phyloP scores from a whole-genome alignment of 805 yeast species.

The Schizosaccharomyces lindneri region DNA sequence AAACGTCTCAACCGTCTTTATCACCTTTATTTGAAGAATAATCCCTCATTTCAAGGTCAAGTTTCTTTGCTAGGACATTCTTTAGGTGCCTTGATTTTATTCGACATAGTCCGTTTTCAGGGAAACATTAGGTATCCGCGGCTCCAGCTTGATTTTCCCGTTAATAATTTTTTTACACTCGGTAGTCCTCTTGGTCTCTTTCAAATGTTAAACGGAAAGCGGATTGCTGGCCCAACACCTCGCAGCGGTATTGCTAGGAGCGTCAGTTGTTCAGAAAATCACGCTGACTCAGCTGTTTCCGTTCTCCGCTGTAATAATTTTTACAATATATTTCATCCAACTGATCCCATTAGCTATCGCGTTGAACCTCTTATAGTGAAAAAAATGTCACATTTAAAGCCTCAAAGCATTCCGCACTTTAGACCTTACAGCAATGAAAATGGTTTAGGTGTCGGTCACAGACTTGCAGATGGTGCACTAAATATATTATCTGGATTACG shows the following conservation, averaged over 20 bases:
- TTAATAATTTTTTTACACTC: constrained; percentile 48
- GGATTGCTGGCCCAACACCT: constrained; percentile 17
- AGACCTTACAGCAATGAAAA: constrained; percentile 19
- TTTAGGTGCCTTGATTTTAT: constrained; percentile 60
- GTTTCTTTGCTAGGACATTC: constrained; percentile 80
- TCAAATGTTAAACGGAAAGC: constrained; percentile 41
- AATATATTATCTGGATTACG: constrained; percentile 7
- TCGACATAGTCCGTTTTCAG: constrained; percentile 30
- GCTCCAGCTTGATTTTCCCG: constrained; percentile 33
- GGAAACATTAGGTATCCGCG: background rate
- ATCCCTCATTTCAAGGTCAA: constrained; percentile 57
- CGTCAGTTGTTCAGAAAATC: constrained; percentile 4
- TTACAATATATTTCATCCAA: constrained; percentile 68
- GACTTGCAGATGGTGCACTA: constrained; percentile 10
- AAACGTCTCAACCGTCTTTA: constrained; percentile 39
- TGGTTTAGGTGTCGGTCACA: constrained; percentile 3
- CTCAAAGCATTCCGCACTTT: constrained; percentile 31
- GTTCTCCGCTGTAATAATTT: constrained; percentile 25
- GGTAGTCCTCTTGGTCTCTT: constrained; percentile 87
- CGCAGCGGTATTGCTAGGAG: background rate
- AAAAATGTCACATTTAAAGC: constrained; percentile 24
- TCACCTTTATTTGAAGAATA: constrained; percentile 28
- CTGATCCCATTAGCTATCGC: constrained; percentile 79
- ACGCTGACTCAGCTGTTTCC: constrained; percentile 15
- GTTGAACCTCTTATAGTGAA: constrained; percentile 55